Percentiles rank a stretch among this genome's conserved stretches.
Conservation (phyloP, 441 rosid genomes). For the Jatropha podagrica region DNA sequence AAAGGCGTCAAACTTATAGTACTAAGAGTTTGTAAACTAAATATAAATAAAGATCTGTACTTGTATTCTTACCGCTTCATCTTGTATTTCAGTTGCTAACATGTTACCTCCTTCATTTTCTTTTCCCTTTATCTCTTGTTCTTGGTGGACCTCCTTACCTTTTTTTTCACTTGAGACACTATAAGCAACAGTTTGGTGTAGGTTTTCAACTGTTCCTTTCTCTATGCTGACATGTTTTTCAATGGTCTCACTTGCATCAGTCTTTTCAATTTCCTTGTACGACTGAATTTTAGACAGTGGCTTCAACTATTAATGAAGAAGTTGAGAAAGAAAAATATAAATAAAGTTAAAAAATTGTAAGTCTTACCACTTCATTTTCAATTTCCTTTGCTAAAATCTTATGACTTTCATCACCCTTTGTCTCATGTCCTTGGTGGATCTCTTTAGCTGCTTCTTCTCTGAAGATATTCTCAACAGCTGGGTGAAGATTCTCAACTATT, state of each 20-base stretch:
- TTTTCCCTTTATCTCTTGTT: background rate
- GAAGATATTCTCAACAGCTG: constrained; percentile 22
- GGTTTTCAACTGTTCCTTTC: constrained; percentile 23
- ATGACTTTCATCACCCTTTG: constrained; percentile 31
- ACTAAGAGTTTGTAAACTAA: background rate
- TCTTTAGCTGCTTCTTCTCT: constrained; percentile 30
- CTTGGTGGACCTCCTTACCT: background rate
- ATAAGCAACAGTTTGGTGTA: constrained; percentile 15
- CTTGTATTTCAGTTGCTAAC: background rate
- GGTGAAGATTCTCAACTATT: constrained; percentile 24
- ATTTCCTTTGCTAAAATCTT: constrained; percentile 21
- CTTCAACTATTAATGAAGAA: constrained; percentile 13
- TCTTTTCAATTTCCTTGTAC: constrained; percentile 17
- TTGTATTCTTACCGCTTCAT: constrained; percentile 9
- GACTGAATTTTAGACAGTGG: constrained; percentile 25
- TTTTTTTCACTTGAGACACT: background rate
- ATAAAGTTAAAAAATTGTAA: background rate
- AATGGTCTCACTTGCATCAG: constrained; percentile 21
- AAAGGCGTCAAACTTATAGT: constrained; percentile 17
- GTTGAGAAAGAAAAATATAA: background rate
- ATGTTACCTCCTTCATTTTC: background rate
- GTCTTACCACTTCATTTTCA: constrained; percentile 30
- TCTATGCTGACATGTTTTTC: constrained; percentile 27
- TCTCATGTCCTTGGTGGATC: constrained; percentile 27
- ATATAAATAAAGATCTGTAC: background rate